phyloP scores from a whole-genome alignment of 225 moss, liverwort and hornwort species.

The Sphagnum tenellum region DNA sequence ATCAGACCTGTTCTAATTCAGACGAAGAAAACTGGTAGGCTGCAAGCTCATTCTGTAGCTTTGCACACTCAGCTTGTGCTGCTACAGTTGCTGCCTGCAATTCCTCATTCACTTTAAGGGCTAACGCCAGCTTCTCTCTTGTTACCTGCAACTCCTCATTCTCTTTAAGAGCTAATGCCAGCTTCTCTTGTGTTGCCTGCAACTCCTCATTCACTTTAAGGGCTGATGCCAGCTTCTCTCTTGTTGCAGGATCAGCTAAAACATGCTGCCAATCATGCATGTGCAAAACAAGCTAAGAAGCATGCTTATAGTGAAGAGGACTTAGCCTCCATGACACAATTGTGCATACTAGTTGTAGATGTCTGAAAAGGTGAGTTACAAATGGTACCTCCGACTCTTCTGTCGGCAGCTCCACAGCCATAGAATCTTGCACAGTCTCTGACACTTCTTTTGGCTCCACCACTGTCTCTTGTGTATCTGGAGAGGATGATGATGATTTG shows the following conservation, averaged over 20 bases:
- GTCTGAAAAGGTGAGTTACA: too few relatives aligned
- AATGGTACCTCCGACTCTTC: constrained; percentile 10
- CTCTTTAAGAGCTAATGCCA: constrained; percentile 2
- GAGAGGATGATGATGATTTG: too few relatives aligned
- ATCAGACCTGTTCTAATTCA: constrained; percentile 62
- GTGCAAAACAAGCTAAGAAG: constrained; percentile 9
- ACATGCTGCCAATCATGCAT: too few relatives aligned
- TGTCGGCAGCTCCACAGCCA: constrained; percentile 17
- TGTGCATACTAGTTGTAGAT: too few relatives aligned
- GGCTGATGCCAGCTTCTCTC: constrained; percentile 25
- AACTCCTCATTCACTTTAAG: constrained; percentile 13
- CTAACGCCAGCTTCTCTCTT: constrained; percentile 24
- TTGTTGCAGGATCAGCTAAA: constrained; percentile 6
- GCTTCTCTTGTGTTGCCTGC: neutral
- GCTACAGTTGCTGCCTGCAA: constrained; percentile 15
- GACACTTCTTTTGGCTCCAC: constrained; percentile 4
- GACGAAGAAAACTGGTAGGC: constrained; percentile 50
- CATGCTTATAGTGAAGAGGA: neutral
- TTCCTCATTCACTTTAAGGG: constrained; percentile 30
- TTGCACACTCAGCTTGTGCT: constrained; percentile 56
- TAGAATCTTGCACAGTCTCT: constrained; percentile 8
- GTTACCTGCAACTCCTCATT: constrained; percentile 4
- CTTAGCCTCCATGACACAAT: too few relatives aligned
- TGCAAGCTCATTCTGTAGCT: constrained; percentile 69
- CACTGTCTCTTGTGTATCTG: constrained; percentile 6